These are phyloP conservation scores for Aphanomyces cochlioides DNA, from an alignment of 352 stramenopile genomes.

Conservation along the genomic window DNA sequence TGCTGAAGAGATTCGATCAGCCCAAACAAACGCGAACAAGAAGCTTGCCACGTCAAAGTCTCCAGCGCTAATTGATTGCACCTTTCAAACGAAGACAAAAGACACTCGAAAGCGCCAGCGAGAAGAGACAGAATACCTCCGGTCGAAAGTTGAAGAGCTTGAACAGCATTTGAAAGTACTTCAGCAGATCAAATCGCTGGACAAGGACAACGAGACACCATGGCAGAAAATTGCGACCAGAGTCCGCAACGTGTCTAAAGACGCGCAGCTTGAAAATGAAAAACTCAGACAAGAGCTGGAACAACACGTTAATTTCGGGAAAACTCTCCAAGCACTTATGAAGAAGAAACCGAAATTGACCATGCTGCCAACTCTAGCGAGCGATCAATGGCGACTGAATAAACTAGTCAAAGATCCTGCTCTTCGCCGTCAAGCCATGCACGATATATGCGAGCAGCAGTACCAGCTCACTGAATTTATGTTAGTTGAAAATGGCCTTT, in stretches of 20 bases:
- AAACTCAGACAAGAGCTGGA: constrained; percentile 19
- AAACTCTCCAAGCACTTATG: constrained; percentile 19
- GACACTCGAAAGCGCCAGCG: constrained; percentile 21
- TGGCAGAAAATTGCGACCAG: constrained; percentile 19
- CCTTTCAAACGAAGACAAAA: too few relatives aligned
- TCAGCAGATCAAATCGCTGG: constrained; percentile 3
- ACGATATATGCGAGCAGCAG: constrained; percentile 14
- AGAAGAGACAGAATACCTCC: constrained; percentile 24
- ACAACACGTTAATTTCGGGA: constrained; percentile 25
- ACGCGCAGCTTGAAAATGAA: constrained; percentile 12
- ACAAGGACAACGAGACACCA: constrained; percentile 11
- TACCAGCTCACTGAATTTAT: constrained; percentile 1
- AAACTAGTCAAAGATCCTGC: constrained; percentile 19
- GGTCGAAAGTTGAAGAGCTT: constrained; percentile 19
- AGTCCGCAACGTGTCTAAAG: constrained; percentile 7
- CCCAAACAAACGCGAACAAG: too few relatives aligned
- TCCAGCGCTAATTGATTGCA: too few relatives aligned
- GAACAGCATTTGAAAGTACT: constrained; percentile 22
- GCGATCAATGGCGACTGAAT: constrained; percentile 18
- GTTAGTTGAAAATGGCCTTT: constrained; percentile 7
- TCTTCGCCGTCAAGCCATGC: constrained; percentile 7
- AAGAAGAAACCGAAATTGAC: constrained; percentile 26
- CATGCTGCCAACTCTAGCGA: constrained; percentile 12
- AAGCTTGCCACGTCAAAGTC: too few relatives aligned
- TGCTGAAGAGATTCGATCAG: too few relatives aligned